These are phyloP conservation scores for Glycine soja DNA, from an alignment of 306 rosid genomes.

Conservation along the genomic window DNA sequence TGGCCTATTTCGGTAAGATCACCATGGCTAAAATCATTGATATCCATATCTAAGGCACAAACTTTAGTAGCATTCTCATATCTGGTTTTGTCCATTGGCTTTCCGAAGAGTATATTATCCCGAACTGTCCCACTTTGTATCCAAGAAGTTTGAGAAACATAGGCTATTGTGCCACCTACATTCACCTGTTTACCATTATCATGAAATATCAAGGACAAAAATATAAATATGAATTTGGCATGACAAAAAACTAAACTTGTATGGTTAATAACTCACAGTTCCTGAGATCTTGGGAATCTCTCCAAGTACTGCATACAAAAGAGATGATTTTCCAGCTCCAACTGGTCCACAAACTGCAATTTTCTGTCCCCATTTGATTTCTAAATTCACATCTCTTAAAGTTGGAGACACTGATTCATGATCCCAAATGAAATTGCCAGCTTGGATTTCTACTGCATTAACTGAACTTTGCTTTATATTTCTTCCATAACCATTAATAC, in stretches of 20 bases:
- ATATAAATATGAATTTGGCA: background rate
- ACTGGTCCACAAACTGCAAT: conserved; percentile 22
- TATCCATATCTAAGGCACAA: conserved; percentile 14
- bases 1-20: conserved; percentile 27
- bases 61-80: conserved; percentile 9
- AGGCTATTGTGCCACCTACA: conserved; percentile 3
- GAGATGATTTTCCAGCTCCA: conserved; percentile 23
- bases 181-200: background rate
- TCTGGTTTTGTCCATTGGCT: conserved; percentile 12
- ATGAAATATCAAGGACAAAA: background rate
- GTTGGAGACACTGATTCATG: background rate
- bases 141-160: conserved; percentile 27
- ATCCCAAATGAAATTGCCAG: conserved; percentile 14
- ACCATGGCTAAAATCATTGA: conserved; percentile 17
- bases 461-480: background rate
- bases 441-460: conserved; percentile 11
- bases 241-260: background rate
- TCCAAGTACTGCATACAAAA: conserved; percentile 19
- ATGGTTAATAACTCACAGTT: conserved; percentile 6
- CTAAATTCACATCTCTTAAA: conserved; percentile 4
- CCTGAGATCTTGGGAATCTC: conserved; percentile 23
- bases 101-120: conserved; percentile 10
- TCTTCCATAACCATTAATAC: background rate
- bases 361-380: conserved; percentile 14
- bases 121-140: conserved; percentile 24